phyloP scores from a whole-genome alignment of 345 rosid genomes.

The Mercurialis annua region DNA sequence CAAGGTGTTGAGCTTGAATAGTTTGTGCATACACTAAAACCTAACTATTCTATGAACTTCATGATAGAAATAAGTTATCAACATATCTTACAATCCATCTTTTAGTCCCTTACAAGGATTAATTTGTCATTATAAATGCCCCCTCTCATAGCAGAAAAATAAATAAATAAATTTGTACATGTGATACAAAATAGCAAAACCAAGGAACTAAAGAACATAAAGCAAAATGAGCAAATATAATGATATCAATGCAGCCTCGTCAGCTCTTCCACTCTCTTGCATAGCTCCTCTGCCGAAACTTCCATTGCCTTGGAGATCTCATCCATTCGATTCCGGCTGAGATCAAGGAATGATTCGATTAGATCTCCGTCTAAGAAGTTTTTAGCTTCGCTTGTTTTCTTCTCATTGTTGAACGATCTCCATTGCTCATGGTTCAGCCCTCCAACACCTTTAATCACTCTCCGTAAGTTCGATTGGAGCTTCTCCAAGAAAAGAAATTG shows the following conservation, averaged over 20 bases:
- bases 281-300: constrained; percentile 78
- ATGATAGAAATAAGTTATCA: not conserved
- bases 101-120: not conserved
- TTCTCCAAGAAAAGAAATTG: constrained; percentile 74
- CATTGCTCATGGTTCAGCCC: constrained; percentile 91
- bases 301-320: constrained; percentile 62
- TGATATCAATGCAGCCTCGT: constrained; percentile 69
- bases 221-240: not conserved
- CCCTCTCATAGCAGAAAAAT: not conserved
- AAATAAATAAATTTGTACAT: not conserved
- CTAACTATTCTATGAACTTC: not conserved
- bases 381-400: constrained; percentile 72
- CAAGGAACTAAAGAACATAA: not conserved
- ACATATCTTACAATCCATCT: not conserved
- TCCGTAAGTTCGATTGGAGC: constrained; percentile 70
- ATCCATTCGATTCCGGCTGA: constrained; percentile 68
- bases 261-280: constrained; percentile 83
- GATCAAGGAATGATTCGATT: constrained; percentile 78
- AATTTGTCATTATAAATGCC: not conserved
- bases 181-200: not conserved
- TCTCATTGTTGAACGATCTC: constrained; percentile 88
- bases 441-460: constrained; percentile 93
- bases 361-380: constrained; percentile 83
- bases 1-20: too few species aligned
- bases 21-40: too few species aligned